Percentiles rank a stretch among this genome's conserved stretches.
Conservation (phyloP, 495 filamentous ascomycete genomes). For the Lasiosphaeria ovina region DNA sequence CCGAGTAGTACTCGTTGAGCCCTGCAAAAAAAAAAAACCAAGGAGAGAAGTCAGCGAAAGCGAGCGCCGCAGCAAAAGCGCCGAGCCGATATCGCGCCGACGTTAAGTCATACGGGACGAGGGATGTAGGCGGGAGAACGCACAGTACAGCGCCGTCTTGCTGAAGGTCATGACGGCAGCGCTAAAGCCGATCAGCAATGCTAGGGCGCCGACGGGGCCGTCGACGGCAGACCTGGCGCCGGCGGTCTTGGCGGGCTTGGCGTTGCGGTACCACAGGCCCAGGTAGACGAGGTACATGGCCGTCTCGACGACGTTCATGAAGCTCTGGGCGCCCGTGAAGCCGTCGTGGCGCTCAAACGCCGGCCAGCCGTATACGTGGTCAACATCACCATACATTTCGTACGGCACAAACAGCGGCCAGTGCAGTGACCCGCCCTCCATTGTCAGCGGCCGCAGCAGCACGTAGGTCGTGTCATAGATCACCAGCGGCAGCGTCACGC, state of each 20-base stretch:
- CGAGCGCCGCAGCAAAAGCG: too few relatives aligned
- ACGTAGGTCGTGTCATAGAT: conserved; percentile 82
- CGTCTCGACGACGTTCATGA: conserved; percentile 73
- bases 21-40: conserved; percentile 41
- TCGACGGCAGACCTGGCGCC: conserved; percentile 43
- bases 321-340: conserved; percentile 75
- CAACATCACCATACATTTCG: conserved; percentile 74
- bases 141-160: conserved; percentile 88
- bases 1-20: conserved; percentile 75
- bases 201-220: conserved; percentile 59
- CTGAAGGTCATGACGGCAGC: conserved; percentile 76
- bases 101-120: too few relatives aligned
- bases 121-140: conserved; percentile 31
- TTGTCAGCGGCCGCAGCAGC: conserved; percentile 74
- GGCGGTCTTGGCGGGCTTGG: conserved; percentile 34
- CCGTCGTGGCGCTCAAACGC: conserved; percentile 69
- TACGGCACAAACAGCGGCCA: conserved; percentile 77
- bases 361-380: conserved; percentile 82
- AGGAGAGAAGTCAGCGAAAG: not conserved
- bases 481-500: conserved; percentile 77
- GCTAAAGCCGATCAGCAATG: conserved; percentile 65
- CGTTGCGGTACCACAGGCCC: conserved; percentile 49
- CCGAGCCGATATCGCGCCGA: too few relatives aligned
- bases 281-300: conserved; percentile 69
- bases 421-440: conserved; percentile 76